These are phyloP conservation scores for Hibiscus tridactylites DNA, from an alignment of 345 rosid genomes.

Conservation along the genomic window DNA sequence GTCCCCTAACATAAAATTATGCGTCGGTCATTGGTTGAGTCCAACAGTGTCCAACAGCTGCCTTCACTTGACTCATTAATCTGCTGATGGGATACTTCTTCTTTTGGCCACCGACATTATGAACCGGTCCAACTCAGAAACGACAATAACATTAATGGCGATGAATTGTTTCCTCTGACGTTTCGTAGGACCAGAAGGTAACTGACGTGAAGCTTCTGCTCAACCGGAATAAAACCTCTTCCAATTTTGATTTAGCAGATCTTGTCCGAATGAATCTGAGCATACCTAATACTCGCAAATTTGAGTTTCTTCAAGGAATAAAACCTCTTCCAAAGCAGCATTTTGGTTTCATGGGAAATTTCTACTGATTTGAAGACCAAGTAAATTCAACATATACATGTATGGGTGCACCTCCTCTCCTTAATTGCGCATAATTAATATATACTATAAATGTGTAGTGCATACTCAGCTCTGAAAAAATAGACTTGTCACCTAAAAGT, in stretches of 20 bases:
- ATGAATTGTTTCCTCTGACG: neutral
- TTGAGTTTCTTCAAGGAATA: neutral
- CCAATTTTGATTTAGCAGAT: neutral
- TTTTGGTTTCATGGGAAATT: neutral
- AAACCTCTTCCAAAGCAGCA: neutral
- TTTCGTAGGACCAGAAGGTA: neutral
- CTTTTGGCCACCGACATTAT: neutral
- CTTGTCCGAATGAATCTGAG: neutral
- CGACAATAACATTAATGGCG: neutral
- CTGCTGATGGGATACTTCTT: neutral
- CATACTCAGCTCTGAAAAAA: neutral
- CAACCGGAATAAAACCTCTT: neutral
- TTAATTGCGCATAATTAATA: neutral
- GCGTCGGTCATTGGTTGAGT: neutral
- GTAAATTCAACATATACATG: neutral
- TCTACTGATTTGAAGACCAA: neutral
- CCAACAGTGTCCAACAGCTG: neutral
- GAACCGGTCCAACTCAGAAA: neutral
- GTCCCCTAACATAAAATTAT: too few species aligned
- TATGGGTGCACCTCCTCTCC: neutral
- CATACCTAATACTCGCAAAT: neutral
- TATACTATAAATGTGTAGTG: too few species aligned
- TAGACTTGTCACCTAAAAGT: neutral
- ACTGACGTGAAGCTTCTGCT: neutral
- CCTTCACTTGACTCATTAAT: neutral